Evolutionary conservation across 1,139 yeast species (phyloP).

Genomic region (Pichia sp.): DNA sequence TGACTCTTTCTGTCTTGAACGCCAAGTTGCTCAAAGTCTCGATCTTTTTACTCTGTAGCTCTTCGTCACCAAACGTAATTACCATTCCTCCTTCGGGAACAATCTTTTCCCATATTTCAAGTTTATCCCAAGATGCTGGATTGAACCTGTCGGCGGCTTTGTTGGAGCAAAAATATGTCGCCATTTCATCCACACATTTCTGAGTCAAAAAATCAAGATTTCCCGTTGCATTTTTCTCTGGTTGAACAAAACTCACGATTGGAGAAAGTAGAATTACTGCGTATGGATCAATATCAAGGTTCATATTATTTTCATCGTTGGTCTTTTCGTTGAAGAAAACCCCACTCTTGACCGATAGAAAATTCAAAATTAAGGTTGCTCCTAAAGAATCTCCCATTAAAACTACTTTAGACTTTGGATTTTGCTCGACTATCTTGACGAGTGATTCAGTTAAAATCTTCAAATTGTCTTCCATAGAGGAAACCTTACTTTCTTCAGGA

Average conservation of each 20-base stretch:
- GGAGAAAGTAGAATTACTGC: slow-evolving; percentile 41
- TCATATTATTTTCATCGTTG: slow-evolving; percentile 2
- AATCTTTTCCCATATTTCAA: slow-evolving; percentile 38
- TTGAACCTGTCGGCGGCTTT: slow-evolving; percentile 20
- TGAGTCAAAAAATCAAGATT: slow-evolving; percentile 2
- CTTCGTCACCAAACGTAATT: slow-evolving; percentile 39
- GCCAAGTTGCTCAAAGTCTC: slow-evolving; percentile 31
- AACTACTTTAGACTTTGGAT: slow-evolving; percentile 30
- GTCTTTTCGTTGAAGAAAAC: slow-evolving; percentile 8
- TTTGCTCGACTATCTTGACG: slow-evolving; percentile 25
- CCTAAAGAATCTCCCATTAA: slow-evolving; percentile 43
- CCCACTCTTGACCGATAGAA: slow-evolving; percentile 27
- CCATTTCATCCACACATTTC: background rate
- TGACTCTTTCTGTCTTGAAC: slow-evolving; percentile 25
- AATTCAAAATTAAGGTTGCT: slow-evolving; percentile 37
- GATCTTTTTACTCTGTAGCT: slow-evolving; percentile 36
- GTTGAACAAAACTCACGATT: slow-evolving; percentile 19
- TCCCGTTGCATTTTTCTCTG: background rate
- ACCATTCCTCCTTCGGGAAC: slow-evolving; percentile 37
- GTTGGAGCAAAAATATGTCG: slow-evolving; percentile 1
- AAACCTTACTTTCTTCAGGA: slow-evolving; percentile 26
- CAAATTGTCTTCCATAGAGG: slow-evolving; percentile 30
- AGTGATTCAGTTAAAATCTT: slow-evolving; percentile 31
- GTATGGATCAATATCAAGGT: slow-evolving; percentile 28
- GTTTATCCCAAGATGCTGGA: slow-evolving; percentile 36